Evolutionary conservation across 306 rosid genomes (phyloP).

Genomic region (Lupinus albus): DNA sequence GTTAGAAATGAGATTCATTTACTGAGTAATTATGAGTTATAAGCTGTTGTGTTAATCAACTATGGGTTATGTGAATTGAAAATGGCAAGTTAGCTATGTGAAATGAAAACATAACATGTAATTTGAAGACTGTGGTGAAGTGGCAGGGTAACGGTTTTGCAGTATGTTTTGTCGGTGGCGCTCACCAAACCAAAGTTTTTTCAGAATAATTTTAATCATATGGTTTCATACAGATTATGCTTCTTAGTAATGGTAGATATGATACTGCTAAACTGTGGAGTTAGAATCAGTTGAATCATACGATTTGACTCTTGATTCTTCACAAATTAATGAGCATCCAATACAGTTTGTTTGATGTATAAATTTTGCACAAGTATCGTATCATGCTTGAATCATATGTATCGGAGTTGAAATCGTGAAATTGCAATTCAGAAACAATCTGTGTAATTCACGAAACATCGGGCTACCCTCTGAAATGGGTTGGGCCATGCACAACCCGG

Average conservation of each 20-base stretch:
- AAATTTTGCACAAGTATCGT: no score
- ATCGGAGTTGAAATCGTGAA: no score
- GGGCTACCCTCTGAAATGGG: no score
- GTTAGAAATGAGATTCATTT: not conserved
- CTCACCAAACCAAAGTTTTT: constrained; percentile 2
- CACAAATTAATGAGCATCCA: no score
- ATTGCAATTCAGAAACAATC: no score
- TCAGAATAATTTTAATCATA: constrained; percentile 5
- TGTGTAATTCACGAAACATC: no score
- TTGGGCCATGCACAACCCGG: no score
- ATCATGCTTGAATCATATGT: no score
- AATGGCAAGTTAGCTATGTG: not conserved
- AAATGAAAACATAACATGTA: not conserved
- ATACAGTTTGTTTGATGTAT: no score
- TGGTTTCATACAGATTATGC: constrained; percentile 17
- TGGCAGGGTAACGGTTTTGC: constrained; percentile 12
- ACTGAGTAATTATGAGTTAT: not conserved
- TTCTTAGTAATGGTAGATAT: constrained; percentile 1
- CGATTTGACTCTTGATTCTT: no score
- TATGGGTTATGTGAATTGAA: not conserved
- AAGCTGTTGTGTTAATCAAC: constrained; percentile 24
- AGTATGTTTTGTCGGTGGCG: not conserved
- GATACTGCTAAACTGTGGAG: not conserved
- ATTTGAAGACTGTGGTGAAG: not conserved
- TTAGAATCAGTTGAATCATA: no score